Evolutionary conservation across 2,329 filamentous ascomycete genomes (phyloP).

Genomic region (Botrytis fragariae): DNA sequence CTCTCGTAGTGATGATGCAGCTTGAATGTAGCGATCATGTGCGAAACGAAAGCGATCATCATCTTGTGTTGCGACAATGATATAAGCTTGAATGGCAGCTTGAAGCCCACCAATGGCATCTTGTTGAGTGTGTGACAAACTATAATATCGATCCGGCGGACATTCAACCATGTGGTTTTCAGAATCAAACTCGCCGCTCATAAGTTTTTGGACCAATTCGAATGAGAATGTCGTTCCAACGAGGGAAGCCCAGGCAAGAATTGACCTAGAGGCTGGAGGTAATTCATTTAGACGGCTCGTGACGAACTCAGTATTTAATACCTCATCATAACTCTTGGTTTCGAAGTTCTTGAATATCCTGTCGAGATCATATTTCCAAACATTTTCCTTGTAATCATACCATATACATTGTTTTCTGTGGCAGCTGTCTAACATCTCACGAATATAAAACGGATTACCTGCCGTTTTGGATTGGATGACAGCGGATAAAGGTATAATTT

Average conservation of each 20-base stretch:
- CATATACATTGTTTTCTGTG: constrained; percentile 84
- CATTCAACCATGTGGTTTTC: constrained; percentile 37
- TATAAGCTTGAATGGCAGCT: constrained; percentile 72
- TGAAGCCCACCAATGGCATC: constrained; percentile 79
- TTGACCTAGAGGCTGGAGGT: constrained; percentile 68
- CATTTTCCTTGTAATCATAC: constrained; percentile 81
- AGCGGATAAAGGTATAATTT: constrained; percentile 73
- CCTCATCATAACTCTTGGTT: constrained; percentile 73
- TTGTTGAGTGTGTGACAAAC: constrained; percentile 53
- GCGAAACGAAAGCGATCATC: constrained; percentile 87
- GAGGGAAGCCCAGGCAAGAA: constrained; percentile 83
- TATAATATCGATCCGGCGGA: constrained; percentile 38
- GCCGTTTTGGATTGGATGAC: constrained; percentile 74
- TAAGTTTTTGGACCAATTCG: constrained; percentile 70
- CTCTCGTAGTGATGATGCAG: constrained; percentile 67
- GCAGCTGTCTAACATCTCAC: constrained; percentile 85
- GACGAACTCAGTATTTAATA: constrained; percentile 80
- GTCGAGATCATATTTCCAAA: constrained; percentile 85
- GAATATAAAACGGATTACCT: constrained; percentile 84
- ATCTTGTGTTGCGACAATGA: constrained; percentile 76
- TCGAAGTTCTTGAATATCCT: constrained; percentile 82
- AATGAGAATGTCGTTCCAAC: constrained; percentile 84
- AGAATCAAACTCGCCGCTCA: constrained; percentile 71
- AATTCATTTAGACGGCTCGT: constrained; percentile 74
- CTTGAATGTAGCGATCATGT: constrained; percentile 83